A percentile compares a stretch with the other conserved stretches of the same genome.
These are phyloP conservation scores for Termitomyces sp. DNA, from an alignment of 768 basidiomycete genomes.

Conservation along the genomic window DNA sequence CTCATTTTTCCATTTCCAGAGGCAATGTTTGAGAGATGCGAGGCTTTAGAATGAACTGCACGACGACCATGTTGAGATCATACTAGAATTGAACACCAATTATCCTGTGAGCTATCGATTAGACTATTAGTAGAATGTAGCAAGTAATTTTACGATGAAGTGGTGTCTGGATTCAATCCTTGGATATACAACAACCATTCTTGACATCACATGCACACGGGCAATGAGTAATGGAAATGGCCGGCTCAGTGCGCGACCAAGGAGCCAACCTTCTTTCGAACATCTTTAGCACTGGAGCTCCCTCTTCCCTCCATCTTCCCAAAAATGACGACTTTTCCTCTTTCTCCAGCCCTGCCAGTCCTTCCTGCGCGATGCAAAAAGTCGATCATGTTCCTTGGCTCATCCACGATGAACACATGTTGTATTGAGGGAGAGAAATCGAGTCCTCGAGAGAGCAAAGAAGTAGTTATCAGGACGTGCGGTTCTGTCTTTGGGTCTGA, in stretches of 20 bases:
- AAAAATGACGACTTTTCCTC: slow-evolving; percentile 73
- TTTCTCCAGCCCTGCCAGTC: slow-evolving; percentile 68
- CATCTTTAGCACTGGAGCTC: slow-evolving; percentile 45
- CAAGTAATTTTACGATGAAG: background rate
- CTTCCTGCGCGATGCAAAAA: slow-evolving; percentile 91
- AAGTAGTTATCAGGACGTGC: slow-evolving; percentile 83
- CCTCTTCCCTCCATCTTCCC: slow-evolving; percentile 68
- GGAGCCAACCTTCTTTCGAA: slow-evolving; percentile 47
- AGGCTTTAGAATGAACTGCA: too few relatives aligned
- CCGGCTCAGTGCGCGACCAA: slow-evolving; percentile 20
- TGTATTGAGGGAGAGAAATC: slow-evolving; percentile 78
- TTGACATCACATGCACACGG: background rate
- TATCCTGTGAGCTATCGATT: background rate
- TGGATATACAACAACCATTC: background rate
- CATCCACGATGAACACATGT: slow-evolving; percentile 85
- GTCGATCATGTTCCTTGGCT: slow-evolving; percentile 87
- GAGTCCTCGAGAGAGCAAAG: slow-evolving; percentile 84
- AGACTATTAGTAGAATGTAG: background rate
- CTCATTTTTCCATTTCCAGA: too few relatives aligned
- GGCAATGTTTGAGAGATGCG: too few relatives aligned
- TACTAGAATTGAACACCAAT: too few relatives aligned
- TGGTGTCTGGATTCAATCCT: background rate
- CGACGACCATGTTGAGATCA: too few relatives aligned
- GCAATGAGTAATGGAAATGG: background rate
- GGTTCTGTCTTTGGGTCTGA: slow-evolving; percentile 37